These are phyloP conservation scores for Lactifluus hygrophoroides DNA, from an alignment of 768 basidiomycete genomes.

Conservation along the genomic window DNA sequence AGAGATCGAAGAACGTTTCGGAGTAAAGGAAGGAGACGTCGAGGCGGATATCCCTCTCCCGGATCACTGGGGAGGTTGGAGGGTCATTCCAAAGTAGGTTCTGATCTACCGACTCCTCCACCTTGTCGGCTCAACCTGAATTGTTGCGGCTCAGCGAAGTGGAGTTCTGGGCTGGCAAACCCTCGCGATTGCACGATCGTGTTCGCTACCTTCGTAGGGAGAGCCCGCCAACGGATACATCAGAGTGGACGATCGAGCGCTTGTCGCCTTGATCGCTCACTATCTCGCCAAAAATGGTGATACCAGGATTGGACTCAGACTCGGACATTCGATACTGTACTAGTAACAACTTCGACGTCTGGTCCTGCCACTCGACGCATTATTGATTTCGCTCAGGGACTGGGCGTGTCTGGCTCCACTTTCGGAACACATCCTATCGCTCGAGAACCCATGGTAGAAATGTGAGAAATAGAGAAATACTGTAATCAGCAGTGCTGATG, in stretches of 20 bases:
- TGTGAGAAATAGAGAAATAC: background rate
- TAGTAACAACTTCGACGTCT: background rate
- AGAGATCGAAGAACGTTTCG: conserved; percentile 50
- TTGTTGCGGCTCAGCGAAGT: conserved; percentile 58
- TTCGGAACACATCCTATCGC: background rate
- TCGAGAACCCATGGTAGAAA: background rate
- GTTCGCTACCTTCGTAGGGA: conserved; percentile 61
- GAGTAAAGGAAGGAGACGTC: conserved; percentile 32
- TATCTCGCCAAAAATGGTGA: background rate
- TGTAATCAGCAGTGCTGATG: background rate
- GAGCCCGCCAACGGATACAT: conserved; percentile 38
- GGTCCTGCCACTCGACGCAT: background rate
- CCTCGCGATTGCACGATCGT: conserved; percentile 89
- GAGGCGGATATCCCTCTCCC: conserved; percentile 62
- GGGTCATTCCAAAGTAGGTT: conserved; percentile 81
- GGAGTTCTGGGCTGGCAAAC: conserved; percentile 96
- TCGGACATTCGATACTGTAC: background rate
- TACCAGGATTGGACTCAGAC: background rate
- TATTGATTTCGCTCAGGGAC: background rate
- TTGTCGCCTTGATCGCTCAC: conserved; percentile 44
- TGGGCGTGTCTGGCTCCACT: background rate
- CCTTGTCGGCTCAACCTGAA: conserved; percentile 5
- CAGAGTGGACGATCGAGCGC: conserved; percentile 71
- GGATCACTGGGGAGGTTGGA: conserved; percentile 95
- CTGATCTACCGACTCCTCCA: background rate